A percentile compares a stretch with the other conserved stretches of the same genome.
Conservation (phyloP, 2,329 filamentous ascomycete species). For the Pseudocercospora pini-densiflorae region DNA sequence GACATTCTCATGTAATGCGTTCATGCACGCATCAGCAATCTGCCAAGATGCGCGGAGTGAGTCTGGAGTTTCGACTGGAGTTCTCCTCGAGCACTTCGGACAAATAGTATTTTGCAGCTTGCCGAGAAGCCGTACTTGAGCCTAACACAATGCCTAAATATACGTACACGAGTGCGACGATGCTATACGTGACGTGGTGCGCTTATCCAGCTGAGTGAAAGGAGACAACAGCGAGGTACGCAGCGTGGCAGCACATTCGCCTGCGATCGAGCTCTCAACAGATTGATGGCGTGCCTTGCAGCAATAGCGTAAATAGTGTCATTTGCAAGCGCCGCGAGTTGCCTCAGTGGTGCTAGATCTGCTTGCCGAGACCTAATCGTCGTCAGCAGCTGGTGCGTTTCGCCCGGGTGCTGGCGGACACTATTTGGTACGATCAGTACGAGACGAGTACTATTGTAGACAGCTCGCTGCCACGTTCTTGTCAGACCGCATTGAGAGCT, state of each 20-base stretch:
- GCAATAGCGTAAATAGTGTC: neutral
- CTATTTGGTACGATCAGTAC: neutral
- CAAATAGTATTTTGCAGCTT: neutral
- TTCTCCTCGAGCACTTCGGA: neutral
- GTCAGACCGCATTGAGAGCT: neutral
- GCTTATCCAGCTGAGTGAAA: neutral
- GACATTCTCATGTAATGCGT: neutral
- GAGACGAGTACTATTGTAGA: neutral
- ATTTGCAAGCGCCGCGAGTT: neutral
- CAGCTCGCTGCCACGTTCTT: neutral
- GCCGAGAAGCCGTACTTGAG: neutral
- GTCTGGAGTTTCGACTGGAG: neutral
- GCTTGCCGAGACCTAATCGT: neutral
- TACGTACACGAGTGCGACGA: neutral
- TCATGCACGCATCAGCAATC: neutral
- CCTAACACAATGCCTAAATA: neutral
- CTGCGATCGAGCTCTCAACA: neutral
- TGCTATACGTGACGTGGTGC: neutral
- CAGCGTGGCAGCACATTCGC: slow-evolving; percentile 1
- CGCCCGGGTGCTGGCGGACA: neutral
- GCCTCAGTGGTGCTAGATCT: neutral
- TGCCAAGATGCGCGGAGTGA: neutral
- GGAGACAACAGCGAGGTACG: neutral
- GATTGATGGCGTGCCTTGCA: slow-evolving; percentile 2
- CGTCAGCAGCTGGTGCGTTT: slow-evolving; percentile 3